Evolutionary conservation across 2,329 filamentous ascomycete species (phyloP).

Genomic region (Colletotrichum sp.): DNA sequence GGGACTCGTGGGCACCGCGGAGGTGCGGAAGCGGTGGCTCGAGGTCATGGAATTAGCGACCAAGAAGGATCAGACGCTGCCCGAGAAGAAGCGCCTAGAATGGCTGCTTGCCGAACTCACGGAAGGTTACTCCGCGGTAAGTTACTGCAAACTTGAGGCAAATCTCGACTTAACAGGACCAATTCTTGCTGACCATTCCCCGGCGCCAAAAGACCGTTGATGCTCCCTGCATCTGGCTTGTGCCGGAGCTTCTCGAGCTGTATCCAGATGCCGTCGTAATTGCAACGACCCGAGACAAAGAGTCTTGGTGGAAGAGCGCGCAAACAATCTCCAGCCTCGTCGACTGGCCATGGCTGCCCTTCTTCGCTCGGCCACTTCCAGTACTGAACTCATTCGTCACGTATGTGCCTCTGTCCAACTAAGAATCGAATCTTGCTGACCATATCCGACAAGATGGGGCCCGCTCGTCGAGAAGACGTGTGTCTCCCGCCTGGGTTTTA

Average conservation of each 20-base stretch:
- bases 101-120: neutral
- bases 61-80: neutral
- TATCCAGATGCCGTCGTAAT: conserved; percentile 27
- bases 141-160: neutral
- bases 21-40: conserved; percentile 21
- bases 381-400: neutral
- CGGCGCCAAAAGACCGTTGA: neutral
- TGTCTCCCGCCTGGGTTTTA: neutral
- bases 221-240: neutral
- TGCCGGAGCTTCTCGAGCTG: conserved; percentile 14
- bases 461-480: neutral
- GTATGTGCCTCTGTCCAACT: neutral
- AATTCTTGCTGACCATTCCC: neutral
- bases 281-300: conserved; percentile 22
- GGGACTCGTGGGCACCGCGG: conserved; percentile 17
- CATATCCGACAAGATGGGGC: neutral
- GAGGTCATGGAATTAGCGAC: neutral
- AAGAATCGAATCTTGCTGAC: neutral
- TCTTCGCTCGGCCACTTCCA: conserved; percentile 21
- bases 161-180: neutral
- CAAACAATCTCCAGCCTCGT: neutral
- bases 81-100: neutral
- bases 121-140: neutral
- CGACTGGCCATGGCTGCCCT: conserved; percentile 21
- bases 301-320: conserved; percentile 25